Evolutionary conservation across 2,329 filamentous ascomycete species (phyloP).

Genomic region (Ophiostoma quercus): DNA sequence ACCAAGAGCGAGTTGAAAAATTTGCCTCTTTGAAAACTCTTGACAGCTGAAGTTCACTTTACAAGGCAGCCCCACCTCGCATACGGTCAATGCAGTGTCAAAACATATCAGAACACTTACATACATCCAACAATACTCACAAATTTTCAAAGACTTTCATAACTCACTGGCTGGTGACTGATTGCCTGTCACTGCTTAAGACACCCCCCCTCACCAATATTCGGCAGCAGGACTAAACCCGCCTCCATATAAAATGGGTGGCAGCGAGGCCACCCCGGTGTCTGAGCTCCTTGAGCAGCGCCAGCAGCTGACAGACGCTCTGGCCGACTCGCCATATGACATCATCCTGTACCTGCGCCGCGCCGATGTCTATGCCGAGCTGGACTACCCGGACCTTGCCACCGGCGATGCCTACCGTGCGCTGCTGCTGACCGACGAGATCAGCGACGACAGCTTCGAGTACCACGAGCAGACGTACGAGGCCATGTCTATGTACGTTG

Average conservation of each 20-base stretch:
- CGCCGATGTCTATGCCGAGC: conserved; percentile 62
- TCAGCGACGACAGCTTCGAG: conserved; percentile 72
- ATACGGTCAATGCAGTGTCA: not conserved
- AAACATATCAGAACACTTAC: not conserved
- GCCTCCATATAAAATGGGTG: not conserved
- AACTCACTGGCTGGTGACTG: not conserved
- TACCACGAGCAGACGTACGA: conserved; percentile 66
- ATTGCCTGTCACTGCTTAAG: not conserved
- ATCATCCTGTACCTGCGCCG: conserved; percentile 62
- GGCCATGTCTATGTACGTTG: conserved; percentile 41
- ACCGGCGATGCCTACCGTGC: conserved; percentile 86
- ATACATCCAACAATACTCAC: not conserved
- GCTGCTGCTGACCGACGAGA: conserved; percentile 78
- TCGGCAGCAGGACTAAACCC: not conserved
- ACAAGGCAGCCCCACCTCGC: not conserved
- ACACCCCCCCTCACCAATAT: not conserved
- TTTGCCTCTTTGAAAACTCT: conserved; percentile 9
- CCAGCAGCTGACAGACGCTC: conserved; percentile 50
- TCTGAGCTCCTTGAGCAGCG: conserved; percentile 50
- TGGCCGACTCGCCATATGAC: conserved; percentile 53
- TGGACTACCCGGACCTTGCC: conserved; percentile 86
- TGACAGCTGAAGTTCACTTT: not conserved
- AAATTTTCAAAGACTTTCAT: not conserved
- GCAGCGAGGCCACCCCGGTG: conserved; percentile 21
- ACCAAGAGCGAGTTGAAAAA: not conserved